Evolutionary conservation across 129 eudicot species (phyloP), one percentile per base, ranked within the genome.

Genomic region (Escallonia rubra): DNA sequence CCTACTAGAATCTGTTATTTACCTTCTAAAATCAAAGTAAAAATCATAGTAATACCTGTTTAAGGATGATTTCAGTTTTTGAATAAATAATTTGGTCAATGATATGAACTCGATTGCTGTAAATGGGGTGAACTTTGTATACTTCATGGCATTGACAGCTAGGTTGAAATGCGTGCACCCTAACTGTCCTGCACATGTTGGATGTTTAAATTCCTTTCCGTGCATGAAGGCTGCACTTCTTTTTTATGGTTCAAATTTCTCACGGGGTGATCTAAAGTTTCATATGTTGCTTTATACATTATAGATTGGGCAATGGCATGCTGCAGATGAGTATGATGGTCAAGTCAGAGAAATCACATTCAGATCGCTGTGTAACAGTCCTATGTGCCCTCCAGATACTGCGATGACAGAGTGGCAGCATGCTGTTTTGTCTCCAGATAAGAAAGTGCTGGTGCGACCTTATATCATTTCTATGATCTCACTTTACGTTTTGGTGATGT

Each of bases 361-460:
- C 72, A 84, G 95, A 71, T 66, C 82, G 34, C 72, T 86, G 41
- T 92, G 98, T 66, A 89, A 86, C 63, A 89, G 95, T 80, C 96
- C 96, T 51, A 89, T 92, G 98, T 89, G 98, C 67, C 98, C 96
- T 56, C 98, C 96, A 45, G 95, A 88, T 68, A 86, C 92, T 3
- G 89, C 95, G 13, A 82, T 92, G 95, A 92, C 96, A 34, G 96
- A 92, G 84, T 89, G 92, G 93, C 98, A 92, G 72, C 98, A 86
- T 61, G 70, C 70, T 47, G 81, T 89, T 69, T 64, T 92, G 71
- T 78, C 95, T 39, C 57, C 86, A 59, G 91, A 92, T 68, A 92
- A 82, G 77, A 82, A 62, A 46, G 15, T 54, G 16, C 81, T 92
- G 86, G 98, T 85, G 67, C 42, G 80, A 23, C 10, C 5, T 42